These are phyloP conservation scores for Zancudomyces culisetae DNA, from an alignment of 371 early-diverging fungal genomes.

Conservation along the genomic window DNA sequence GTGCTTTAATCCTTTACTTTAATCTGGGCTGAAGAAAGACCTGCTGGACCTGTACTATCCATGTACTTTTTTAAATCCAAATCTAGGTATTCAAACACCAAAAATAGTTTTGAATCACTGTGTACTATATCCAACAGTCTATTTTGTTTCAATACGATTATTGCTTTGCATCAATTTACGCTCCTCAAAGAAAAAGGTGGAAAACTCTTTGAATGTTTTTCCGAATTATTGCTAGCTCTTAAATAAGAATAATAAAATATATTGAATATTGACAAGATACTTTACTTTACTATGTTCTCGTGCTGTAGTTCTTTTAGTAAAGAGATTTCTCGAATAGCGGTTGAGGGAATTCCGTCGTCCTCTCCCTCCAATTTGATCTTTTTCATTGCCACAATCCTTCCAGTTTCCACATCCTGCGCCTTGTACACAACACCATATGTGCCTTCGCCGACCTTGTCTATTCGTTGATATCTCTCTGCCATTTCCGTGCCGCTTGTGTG, in stretches of 20 bases:
- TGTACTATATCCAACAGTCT: slow-evolving; percentile 85
- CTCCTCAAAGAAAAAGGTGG: too few species aligned
- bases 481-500: too few species aligned
- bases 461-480: slow-evolving; percentile 47
- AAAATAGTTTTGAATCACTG: slow-evolving; percentile 70
- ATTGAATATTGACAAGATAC: neutral
- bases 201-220: too few species aligned
- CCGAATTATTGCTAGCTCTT: too few species aligned
- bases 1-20: slow-evolving; percentile 46
- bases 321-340: slow-evolving; percentile 93
- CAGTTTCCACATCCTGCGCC: slow-evolving; percentile 54
- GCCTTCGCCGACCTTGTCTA: slow-evolving; percentile 93
- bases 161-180: too few species aligned
- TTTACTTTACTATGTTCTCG: slow-evolving; percentile 72
- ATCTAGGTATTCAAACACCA: slow-evolving; percentile 94
- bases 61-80: slow-evolving; percentile 90
- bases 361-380: slow-evolving; percentile 80
- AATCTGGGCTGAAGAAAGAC: slow-evolving; percentile 39
- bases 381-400: slow-evolving; percentile 80
- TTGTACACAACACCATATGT: slow-evolving; percentile 97
- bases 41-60: slow-evolving; percentile 42
- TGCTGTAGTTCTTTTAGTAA: slow-evolving; percentile 89
- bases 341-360: slow-evolving; percentile 89
- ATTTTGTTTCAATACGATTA: slow-evolving; percentile 3
- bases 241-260: neutral